Evolutionary conservation across 1,139 yeast species (phyloP).

Genomic region (Dujonia santamariae): DNA sequence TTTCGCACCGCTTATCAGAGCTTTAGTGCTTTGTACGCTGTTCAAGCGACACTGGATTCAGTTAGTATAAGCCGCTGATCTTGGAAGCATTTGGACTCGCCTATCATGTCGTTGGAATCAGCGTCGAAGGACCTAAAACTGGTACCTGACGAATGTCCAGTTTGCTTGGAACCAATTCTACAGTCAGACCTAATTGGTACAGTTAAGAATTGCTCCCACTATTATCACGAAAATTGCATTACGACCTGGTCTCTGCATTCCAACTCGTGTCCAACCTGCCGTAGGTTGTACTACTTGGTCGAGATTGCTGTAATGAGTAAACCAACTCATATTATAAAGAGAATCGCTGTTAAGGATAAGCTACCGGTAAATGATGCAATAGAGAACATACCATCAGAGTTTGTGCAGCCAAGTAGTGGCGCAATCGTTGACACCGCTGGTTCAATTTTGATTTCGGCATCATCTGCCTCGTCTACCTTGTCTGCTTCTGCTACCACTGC

Average conservation of each 20-base stretch:
- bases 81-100: too few relatives aligned
- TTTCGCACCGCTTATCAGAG: too few relatives aligned
- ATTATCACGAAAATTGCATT: slow-evolving; percentile 47
- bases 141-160: slow-evolving; percentile 45
- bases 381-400: slow-evolving; percentile 39
- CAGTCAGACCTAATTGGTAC: slow-evolving; percentile 26
- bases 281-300: slow-evolving; percentile 31
- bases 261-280: slow-evolving; percentile 54
- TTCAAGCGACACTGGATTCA: too few relatives aligned
- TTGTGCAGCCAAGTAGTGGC: slow-evolving; percentile 2
- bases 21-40: too few relatives aligned
- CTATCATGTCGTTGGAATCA: too few relatives aligned
- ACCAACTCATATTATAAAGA: background rate
- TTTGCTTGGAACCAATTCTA: slow-evolving; percentile 43
- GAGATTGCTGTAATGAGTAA: slow-evolving; percentile 15
- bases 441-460: slow-evolving; percentile 6
- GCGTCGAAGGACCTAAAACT: background rate
- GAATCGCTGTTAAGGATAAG: slow-evolving; percentile 27
- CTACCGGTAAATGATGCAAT: slow-evolving; percentile 35
- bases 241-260: slow-evolving; percentile 47
- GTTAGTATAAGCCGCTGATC: too few relatives aligned
- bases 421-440: slow-evolving; percentile 1
- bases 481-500: background rate
- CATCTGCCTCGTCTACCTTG: slow-evolving; percentile 1
- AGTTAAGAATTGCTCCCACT: slow-evolving; percentile 40